Conservation (phyloP, 306 rosid species). For the Elaeagnus macrophylla region DNA sequence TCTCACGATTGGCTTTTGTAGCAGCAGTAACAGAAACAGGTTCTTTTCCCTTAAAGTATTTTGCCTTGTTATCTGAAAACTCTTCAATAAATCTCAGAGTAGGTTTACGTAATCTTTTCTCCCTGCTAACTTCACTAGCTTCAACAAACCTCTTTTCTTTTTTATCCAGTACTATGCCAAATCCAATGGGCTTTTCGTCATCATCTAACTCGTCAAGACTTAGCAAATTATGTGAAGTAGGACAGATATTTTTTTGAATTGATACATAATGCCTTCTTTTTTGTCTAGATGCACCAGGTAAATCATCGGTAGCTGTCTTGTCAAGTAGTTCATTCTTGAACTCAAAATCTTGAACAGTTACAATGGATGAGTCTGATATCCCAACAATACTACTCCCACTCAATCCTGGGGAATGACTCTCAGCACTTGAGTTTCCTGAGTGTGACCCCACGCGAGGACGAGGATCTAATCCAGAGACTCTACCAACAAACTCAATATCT, state of each 20-base stretch:
- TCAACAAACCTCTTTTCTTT: slow-evolving; percentile 35
- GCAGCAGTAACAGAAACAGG: slow-evolving; percentile 32
- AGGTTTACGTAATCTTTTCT: slow-evolving; percentile 71
- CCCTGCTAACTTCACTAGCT: slow-evolving; percentile 36
- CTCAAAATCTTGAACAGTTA: slow-evolving; percentile 46
- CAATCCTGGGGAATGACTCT: slow-evolving; percentile 63
- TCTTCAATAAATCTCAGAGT: slow-evolving; percentile 76
- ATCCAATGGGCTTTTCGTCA: slow-evolving; percentile 24
- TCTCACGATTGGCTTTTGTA: slow-evolving; percentile 24
- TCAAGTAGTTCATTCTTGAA: slow-evolving; percentile 39
- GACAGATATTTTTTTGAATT: slow-evolving; percentile 32
- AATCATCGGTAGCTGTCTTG: slow-evolving; percentile 29
- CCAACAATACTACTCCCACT: slow-evolving; percentile 73
- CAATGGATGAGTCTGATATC: slow-evolving; percentile 50
- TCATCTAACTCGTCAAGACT: slow-evolving; percentile 34
- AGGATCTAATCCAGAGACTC: slow-evolving; percentile 31
- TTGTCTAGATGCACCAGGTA: slow-evolving; percentile 37
- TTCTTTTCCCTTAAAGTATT: slow-evolving; percentile 33
- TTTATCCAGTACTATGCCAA: slow-evolving; percentile 32
- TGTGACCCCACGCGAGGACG: slow-evolving; percentile 38
- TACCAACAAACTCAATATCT: slow-evolving; percentile 61
- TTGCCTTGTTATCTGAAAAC: slow-evolving; percentile 35
- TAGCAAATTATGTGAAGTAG: slow-evolving; percentile 33
- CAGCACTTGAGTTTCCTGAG: slow-evolving; percentile 51
- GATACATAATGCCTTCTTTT: slow-evolving; percentile 38